phyloP scores from a whole-genome alignment of 2,329 filamentous ascomycete genomes.

The Fusarium miscanthi region DNA sequence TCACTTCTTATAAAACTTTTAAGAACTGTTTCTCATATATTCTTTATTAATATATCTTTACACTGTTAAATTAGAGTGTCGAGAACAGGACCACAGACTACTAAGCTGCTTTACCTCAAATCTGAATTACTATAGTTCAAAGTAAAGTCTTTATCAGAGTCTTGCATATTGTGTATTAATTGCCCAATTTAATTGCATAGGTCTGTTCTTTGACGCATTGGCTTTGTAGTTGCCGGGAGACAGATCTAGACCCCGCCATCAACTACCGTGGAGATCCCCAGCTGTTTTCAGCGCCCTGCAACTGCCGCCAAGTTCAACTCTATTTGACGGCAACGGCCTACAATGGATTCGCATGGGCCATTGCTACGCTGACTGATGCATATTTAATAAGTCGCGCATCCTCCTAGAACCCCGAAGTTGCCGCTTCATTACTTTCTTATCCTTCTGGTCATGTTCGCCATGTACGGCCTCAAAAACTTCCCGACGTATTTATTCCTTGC shows the following conservation, averaged over 20 bases:
- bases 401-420: accelerated
- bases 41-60: too few species aligned
- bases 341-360: neutral
- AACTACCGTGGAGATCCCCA: neutral
- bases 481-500: neutral
- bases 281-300: accelerated
- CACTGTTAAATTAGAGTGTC: too few species aligned
- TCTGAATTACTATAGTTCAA: neutral
- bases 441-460: accelerated
- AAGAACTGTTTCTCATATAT: too few species aligned
- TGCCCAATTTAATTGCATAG: neutral
- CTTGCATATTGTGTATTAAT: neutral
- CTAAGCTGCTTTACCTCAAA: too few species aligned
- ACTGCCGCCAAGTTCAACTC: neutral
- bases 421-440: too few species aligned
- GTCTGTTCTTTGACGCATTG: neutral
- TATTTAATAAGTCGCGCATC: neutral
- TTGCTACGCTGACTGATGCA: neutral
- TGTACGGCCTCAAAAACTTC: accelerated
- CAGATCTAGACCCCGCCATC: neutral
- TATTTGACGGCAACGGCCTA: neutral
- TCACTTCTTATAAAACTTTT: accelerated
- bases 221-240: neutral
- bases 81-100: too few species aligned
- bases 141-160: neutral